Evolutionary conservation across 345 rosid genomes (phyloP).

Genomic region (Populus simonii): DNA sequence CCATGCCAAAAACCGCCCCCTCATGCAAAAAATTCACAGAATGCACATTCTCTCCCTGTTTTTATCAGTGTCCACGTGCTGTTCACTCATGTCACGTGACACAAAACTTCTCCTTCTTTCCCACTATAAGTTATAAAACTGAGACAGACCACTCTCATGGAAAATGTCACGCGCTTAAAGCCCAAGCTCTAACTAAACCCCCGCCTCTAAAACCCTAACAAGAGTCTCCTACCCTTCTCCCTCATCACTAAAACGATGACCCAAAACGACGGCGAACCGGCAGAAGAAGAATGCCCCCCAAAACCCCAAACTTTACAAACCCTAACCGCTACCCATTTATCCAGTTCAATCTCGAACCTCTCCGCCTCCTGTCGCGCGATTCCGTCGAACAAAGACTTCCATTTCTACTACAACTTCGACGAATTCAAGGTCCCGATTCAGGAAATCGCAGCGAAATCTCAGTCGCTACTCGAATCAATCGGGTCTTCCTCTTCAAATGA

Average conservation of each 20-base stretch:
- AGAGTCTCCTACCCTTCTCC: constrained; percentile 1
- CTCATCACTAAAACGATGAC: neutral
- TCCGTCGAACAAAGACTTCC: constrained; percentile 72
- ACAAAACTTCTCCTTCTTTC: neutral
- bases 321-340: constrained; percentile 40
- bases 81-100: neutral
- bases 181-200: neutral
- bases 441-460: constrained; percentile 43
- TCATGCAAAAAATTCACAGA: neutral
- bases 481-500: constrained; percentile 40
- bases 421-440: constrained; percentile 62
- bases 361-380: constrained; percentile 47
- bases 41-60: neutral
- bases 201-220: constrained; percentile 14
- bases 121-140: neutral
- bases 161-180: neutral
- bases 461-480: constrained; percentile 49
- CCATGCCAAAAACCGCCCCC: neutral
- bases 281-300: constrained; percentile 13
- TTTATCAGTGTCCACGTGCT: neutral
- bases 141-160: neutral
- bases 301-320: constrained; percentile 35
- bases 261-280: constrained; percentile 8
- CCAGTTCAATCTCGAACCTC: constrained; percentile 48
- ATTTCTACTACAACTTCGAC: constrained; percentile 73